Evolutionary conservation across 768 basidiomycete species (phyloP).

Genomic region (Rhizopogon sp.): DNA sequence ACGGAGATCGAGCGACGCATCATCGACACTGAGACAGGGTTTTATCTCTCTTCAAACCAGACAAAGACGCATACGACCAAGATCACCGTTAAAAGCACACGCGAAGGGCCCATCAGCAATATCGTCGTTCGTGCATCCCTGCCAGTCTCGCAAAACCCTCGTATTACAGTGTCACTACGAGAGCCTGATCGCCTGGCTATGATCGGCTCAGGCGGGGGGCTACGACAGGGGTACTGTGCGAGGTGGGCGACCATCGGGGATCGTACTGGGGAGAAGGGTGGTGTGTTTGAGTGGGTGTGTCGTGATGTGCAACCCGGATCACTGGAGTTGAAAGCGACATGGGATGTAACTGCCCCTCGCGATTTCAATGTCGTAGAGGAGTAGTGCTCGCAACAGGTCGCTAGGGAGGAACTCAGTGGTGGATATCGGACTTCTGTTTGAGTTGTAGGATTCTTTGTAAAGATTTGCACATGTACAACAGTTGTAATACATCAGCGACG

Average conservation of each 20-base stretch:
- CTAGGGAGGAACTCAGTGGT: not conserved
- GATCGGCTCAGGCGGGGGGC: slow-evolving; percentile 9
- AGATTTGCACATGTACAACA: not conserved
- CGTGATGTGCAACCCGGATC: slow-evolving; percentile 16
- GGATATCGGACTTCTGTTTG: not conserved
- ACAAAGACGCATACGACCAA: slow-evolving; percentile 9
- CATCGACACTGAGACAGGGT: not conserved
- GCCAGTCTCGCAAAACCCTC: slow-evolving; percentile 22
- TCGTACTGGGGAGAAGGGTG: slow-evolving; percentile 14
- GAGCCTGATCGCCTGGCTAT: slow-evolving; percentile 21
- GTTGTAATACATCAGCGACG: not conserved
- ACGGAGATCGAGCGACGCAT: slow-evolving; percentile 9
- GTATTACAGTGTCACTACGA: slow-evolving; percentile 21
- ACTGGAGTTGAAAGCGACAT: slow-evolving; percentile 21
- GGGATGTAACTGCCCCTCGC: slow-evolving; percentile 22
- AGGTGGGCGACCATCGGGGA: slow-evolving; percentile 16
- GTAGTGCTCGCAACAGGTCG: not conserved
- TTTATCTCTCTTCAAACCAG: too few relatives aligned
- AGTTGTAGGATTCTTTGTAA: not conserved
- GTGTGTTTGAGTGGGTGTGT: slow-evolving; percentile 27
- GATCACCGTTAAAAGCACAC: slow-evolving; percentile 12
- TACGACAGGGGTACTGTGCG: slow-evolving; percentile 9
- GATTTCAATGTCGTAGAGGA: slow-evolving; percentile 13
- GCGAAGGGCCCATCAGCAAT: slow-evolving; percentile 4
- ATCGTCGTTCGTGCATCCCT: slow-evolving; percentile 21